phyloP scores from a whole-genome alignment of 2,329 filamentous ascomycete genomes.

The Diaporthe aspalathi region DNA sequence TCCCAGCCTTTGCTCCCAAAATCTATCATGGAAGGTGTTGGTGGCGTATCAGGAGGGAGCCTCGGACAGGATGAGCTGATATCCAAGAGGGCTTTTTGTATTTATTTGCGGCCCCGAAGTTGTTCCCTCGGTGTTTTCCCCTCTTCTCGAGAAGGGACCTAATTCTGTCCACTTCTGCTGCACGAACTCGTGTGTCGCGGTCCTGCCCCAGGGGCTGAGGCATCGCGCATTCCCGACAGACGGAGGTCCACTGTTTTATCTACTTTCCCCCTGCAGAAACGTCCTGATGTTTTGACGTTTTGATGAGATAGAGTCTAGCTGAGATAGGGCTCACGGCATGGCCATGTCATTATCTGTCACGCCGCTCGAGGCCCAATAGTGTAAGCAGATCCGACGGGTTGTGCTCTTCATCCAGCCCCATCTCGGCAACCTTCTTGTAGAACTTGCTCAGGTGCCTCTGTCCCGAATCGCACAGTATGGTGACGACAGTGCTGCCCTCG shows the following conservation, averaged over 20 bases:
- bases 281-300: neutral
- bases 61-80: conserved; percentile 31
- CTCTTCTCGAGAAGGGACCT: conserved; percentile 1
- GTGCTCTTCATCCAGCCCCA: conserved; percentile 72
- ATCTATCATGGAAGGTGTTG: conserved; percentile 34
- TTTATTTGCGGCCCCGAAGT: conserved; percentile 16
- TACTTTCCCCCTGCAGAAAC: neutral
- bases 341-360: conserved; percentile 16
- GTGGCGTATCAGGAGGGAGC: conserved; percentile 37
- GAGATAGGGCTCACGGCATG: neutral
- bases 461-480: conserved; percentile 87
- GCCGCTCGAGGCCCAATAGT: conserved; percentile 58
- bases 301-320: conserved; percentile 26
- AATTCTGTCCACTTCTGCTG: conserved; percentile 24
- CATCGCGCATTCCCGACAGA: conserved; percentile 11
- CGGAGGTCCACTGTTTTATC: neutral
- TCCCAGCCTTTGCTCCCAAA: conserved; percentile 8
- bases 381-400: conserved; percentile 60
- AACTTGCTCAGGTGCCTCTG: conserved; percentile 86
- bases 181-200: conserved; percentile 5
- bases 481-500: conserved; percentile 76
- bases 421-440: conserved; percentile 78
- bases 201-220: conserved; percentile 1
- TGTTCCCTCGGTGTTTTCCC: neutral
- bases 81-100: conserved; percentile 32